These are phyloP conservation scores for Penicillium atrosanguineum DNA, from an alignment of 495 filamentous ascomycete species.

Conservation along the genomic window DNA sequence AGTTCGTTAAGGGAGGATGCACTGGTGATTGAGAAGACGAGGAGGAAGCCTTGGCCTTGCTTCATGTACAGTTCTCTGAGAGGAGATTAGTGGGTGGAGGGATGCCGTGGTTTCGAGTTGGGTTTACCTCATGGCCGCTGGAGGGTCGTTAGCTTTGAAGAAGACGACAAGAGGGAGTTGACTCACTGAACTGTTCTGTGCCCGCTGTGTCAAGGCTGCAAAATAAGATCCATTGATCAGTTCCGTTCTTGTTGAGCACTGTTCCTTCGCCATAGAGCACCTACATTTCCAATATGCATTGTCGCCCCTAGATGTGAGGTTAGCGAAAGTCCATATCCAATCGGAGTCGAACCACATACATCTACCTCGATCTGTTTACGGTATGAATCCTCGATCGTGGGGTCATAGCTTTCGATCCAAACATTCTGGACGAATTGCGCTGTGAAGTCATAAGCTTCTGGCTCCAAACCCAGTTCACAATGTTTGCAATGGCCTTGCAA, in stretches of 20 bases:
- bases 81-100: slow-evolving; percentile 19
- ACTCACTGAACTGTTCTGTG: slow-evolving; percentile 96
- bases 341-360: slow-evolving; percentile 54
- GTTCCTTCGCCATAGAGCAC: slow-evolving; percentile 18
- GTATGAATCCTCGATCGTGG: slow-evolving; percentile 98
- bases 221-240: neutral
- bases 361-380: slow-evolving; percentile 92
- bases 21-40: slow-evolving; percentile 96
- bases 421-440: slow-evolving; percentile 99
- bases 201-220: slow-evolving; percentile 89
- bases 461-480: slow-evolving; percentile 5
- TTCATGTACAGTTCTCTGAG: slow-evolving; percentile 94
- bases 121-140: slow-evolving; percentile 69
- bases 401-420: slow-evolving; percentile 99
- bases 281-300: slow-evolving; percentile 96
- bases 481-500: neutral
- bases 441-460: slow-evolving; percentile 36
- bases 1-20: slow-evolving; percentile 83
- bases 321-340: slow-evolving; percentile 13
- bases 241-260: neutral
- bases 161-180: slow-evolving; percentile 13
- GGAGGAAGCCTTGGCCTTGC: slow-evolving; percentile 89
- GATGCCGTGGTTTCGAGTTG: slow-evolving; percentile 5
- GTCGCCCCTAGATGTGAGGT: slow-evolving; percentile 66
- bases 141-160: slow-evolving; percentile 27